phyloP scores from a whole-genome alignment of 768 basidiomycete genomes.

The Naganishia onofrii region DNA sequence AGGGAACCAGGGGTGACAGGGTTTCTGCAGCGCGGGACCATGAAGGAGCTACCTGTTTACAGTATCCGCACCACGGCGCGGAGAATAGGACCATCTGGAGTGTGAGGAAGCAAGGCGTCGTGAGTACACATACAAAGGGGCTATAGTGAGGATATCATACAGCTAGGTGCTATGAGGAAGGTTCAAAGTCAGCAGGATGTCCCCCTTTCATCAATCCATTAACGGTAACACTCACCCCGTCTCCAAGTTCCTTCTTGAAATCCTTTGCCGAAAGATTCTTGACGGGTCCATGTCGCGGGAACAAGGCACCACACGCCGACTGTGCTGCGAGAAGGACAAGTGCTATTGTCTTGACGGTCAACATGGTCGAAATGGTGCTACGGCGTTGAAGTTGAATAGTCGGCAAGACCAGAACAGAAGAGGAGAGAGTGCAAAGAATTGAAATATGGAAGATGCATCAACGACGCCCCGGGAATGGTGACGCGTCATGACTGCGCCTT shows the following conservation, averaged over 20 bases:
- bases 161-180: slow-evolving; percentile 19
- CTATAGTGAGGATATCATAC: background rate
- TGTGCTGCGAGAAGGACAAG: slow-evolving; percentile 8
- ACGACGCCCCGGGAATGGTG: background rate
- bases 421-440: too few species aligned
- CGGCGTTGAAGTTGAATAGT: too few species aligned
- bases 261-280: slow-evolving; percentile 13
- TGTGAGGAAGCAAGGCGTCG: background rate
- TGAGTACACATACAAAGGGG: background rate
- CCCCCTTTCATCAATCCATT: too few species aligned
- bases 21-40: slow-evolving; percentile 75
- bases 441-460: slow-evolving; percentile 1
- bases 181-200: background rate
- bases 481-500: slow-evolving; percentile 20
- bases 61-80: slow-evolving; percentile 32
- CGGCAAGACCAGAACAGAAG: too few species aligned
- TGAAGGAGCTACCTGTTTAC: slow-evolving; percentile 65
- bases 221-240: slow-evolving; percentile 22
- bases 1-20: slow-evolving; percentile 75
- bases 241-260: slow-evolving; percentile 28
- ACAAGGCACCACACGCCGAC: slow-evolving; percentile 22
- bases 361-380: too few species aligned
- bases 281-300: slow-evolving; percentile 23
- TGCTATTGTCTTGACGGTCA: background rate
- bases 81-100: slow-evolving; percentile 26